Evolutionary conservation across 441 rosid species (phyloP).

Genomic region (Populus trichocarpa): DNA sequence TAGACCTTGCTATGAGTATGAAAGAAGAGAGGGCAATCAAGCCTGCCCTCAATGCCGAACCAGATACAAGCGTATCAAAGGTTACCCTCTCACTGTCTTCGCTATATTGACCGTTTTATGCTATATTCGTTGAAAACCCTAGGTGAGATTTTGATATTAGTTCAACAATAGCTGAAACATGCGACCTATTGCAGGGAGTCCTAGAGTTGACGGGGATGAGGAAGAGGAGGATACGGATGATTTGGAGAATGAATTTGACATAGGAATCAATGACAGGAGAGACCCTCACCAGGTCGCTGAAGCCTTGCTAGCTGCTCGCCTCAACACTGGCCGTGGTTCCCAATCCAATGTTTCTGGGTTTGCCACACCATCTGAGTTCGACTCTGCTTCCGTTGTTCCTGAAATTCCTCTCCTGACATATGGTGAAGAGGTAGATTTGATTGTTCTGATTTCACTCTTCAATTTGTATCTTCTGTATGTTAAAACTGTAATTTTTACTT

Average conservation of each 20-base stretch:
- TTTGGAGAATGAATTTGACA: constrained; percentile 68
- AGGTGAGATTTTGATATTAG: neutral
- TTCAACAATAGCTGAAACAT: constrained; percentile 7
- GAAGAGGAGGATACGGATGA: constrained; percentile 77
- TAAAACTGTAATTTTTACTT: neutral
- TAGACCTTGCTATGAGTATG: constrained; percentile 73
- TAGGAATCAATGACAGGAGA: constrained; percentile 31
- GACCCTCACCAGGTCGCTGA: constrained; percentile 46
- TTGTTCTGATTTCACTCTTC: neutral
- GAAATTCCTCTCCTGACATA: constrained; percentile 63
- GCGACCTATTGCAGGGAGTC: constrained; percentile 49
- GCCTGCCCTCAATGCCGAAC: constrained; percentile 88
- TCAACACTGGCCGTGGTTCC: constrained; percentile 37
- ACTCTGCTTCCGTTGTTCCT: constrained; percentile 37
- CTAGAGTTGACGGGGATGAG: constrained; percentile 81
- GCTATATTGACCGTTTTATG: neutral
- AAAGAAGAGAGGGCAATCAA: constrained; percentile 80
- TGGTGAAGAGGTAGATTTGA: constrained; percentile 51
- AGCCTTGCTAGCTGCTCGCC: constrained; percentile 44
- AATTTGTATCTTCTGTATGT: neutral
- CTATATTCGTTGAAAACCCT: neutral
- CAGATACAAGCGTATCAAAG: constrained; percentile 71
- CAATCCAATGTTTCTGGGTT: constrained; percentile 33
- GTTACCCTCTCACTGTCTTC: constrained; percentile 23
- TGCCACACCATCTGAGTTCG: constrained; percentile 42